Base-by-base conservation (phyloP, 208 protist species). In the Acanthamoeba healyi region DNA sequence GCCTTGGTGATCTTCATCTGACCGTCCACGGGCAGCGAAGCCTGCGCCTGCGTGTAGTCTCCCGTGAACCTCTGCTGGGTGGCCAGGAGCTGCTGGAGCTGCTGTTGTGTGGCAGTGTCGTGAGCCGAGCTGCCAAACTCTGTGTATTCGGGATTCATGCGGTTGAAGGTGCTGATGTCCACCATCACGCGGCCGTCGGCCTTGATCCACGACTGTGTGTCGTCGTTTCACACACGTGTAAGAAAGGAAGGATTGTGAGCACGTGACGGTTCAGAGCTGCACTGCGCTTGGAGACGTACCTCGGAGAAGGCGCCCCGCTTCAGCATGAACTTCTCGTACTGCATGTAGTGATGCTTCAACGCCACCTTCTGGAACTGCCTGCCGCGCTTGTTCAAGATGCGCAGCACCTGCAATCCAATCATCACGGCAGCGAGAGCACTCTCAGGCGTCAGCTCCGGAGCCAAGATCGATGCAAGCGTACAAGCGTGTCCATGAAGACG, bases 121-220 rank as follows among this genome's bases (percentile, higher is more conserved):
- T 91, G 84, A 6, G 56, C 84, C 51, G 84, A 91, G 40, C 38
- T 81, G 9, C 88, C 88, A 56, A 93, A 93, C 88, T 93, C 88
- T 7, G 42, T 82, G 42, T 81, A 93, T 32, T 93, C 88, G 34
- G 88, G 88, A 40, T 93, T 93, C 88, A 93, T 93, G 22, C 88
- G 58, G 46, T 93, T 93, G 65, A 93, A 93, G 32, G 88, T 93
- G 42, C 24, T 29, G 51, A 93, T 93, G 49, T 93, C 88, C 19
- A 93, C 88, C 88, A 93, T 93, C 61, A 93, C 88, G 9, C 88
- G 24, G 17, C 88, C 88, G 15, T 93, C 88, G 22, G 88, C 88
- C 34, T 93, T 82, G 10, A 93, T 81, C 36, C 29, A 93, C 12
- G 63, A 51, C 65, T 74, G 32, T 12, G 2, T 22, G 19, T 26